Evolutionary conservation across 805 yeast genomes (phyloP).

Genomic region (Spathaspora arborariae): DNA sequence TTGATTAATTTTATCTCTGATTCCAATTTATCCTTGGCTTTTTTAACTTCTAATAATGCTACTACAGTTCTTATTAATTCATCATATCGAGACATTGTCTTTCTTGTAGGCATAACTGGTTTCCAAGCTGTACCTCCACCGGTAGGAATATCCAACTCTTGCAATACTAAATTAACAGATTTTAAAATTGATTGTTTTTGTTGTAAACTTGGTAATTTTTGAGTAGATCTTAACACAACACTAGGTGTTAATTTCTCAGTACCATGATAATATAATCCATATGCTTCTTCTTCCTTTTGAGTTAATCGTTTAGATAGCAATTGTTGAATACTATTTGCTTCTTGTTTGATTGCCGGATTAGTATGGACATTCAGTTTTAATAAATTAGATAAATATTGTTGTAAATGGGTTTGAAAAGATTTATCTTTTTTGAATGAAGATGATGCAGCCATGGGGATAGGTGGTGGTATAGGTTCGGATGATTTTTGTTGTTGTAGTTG

Average conservation of each 20-base stretch:
- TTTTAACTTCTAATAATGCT: constrained; percentile 75
- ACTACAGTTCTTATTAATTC: constrained; percentile 65
- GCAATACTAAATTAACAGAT: constrained; percentile 64
- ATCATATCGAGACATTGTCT: constrained; percentile 74
- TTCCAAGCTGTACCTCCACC: constrained; percentile 49
- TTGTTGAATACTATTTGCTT: constrained; percentile 37
- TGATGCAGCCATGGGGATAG: constrained; percentile 53
- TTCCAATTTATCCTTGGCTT: constrained; percentile 81
- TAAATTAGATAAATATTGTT: constrained; percentile 37
- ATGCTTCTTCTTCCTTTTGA: constrained; percentile 75
- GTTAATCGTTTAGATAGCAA: constrained; percentile 55
- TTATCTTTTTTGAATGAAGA: constrained; percentile 43
- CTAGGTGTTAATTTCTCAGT: constrained; percentile 72
- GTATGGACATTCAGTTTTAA: constrained; percentile 29
- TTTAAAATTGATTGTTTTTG: constrained; percentile 72
- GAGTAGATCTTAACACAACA: constrained; percentile 72
- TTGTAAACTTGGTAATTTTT: constrained; percentile 39
- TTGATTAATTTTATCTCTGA: constrained; percentile 57
- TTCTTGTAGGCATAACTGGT: constrained; percentile 85
- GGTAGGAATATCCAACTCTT: constrained; percentile 74
- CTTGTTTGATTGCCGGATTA: constrained; percentile 26
- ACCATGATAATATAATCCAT: constrained; percentile 77
- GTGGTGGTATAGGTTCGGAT: constrained; percentile 53
- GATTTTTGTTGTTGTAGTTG: constrained; percentile 11
- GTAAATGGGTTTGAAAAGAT: constrained; percentile 42